Base-by-base conservation (phyloP, 2,329 filamentous ascomycete species). In the Aspergillus quadricinctus region DNA sequence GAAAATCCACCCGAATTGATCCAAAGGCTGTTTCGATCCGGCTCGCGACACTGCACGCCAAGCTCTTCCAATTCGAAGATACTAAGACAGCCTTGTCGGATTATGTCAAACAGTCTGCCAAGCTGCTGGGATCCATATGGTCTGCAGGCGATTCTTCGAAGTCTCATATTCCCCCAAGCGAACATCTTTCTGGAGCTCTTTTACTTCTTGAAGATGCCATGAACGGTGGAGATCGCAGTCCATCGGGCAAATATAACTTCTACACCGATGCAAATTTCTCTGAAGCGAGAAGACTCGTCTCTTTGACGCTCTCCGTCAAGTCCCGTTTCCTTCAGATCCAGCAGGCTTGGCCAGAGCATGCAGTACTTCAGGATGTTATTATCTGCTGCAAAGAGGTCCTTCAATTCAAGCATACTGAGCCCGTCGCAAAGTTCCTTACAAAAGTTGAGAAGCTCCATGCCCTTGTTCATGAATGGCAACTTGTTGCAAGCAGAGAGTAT, bases 381-480 rank as follows among this genome's bases (percentile, higher is more conserved):
- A 75, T 79, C 14, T 87, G 85, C 28, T 95, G 90, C 67, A 83
- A 89, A 55, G 86, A 89, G 62, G 80, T 96, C 0, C 80, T 96
- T 1, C 82, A 87, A 54, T 84, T 96, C 64, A 81, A 84, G 23
- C 87, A 97, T 64, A 83, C 84, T 1, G 92, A 96, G 55, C 92
- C 94, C 0, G 79, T 99, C 4, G 92, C 92, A 1, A 92, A 89
- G 66, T 86, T 96, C 55, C 83, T 99, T 52, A 89, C 88, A 1
- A 90, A 89, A 68, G 82, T 94, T 3, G 95, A 99, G 72, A 91
- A 93, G 61, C 80, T 99, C 4, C 90, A 97, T 73, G 82, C 81
- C 0, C 87, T 88, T 62, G 84, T 99, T 50, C 88, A 97, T 61
- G 92, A 97, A 73, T 99, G 94, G 94, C 92, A 99, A 71, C 87